Base-by-base conservation (phyloP, 139 green algal genomes). In the Chlamydomonas incerta region DNA sequence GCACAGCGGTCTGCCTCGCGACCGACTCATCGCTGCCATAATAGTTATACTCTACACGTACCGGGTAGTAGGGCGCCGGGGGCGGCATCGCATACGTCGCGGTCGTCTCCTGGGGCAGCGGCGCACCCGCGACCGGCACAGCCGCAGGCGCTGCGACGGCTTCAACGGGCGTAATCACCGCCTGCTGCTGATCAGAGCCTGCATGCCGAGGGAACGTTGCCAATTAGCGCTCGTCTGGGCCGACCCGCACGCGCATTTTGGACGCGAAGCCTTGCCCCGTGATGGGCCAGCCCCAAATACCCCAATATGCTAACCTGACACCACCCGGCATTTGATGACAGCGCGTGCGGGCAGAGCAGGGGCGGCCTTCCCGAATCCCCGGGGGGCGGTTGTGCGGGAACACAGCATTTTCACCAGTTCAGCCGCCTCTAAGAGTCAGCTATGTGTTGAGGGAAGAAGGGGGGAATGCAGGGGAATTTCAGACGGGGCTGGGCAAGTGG, bases 41-140 rank as follows among this genome's bases (percentile, higher is more conserved):
- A 3, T 50, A 47, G 24, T 11, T 31, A 35, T 15, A 33, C n/a
- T 65, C n/a, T 0, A 33, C 26, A 35, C 58, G 28, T 28, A 83
- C 77, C 77, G 74, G 77, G n/a, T 83, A 83, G 31, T 83, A 83
- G 21, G 37, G 28, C 9, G 63, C 28, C 28, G 33, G 47, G 11
- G 77, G 77, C 41, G 77, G 77, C 62, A 74, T 34, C 37, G 57
- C 4, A 28, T 74, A 74, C 10, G 31, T 66, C 63, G 77, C 77
- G 57, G 63, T 83, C 24, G 77, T 83, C 63, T 83, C 77, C 33
- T 41, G 57, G 24, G 65, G 29, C 20, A 47, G 41, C 41, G 41
- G 41, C 41, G 41, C 41, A 50, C 41, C 29, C n/a, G 77, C 77
- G 50, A 74, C 46, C 46, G 77, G 41, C 57, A 57, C 41, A 23